Evolutionary conservation across 2,329 filamentous ascomycete genomes (phyloP).

Genomic region (Pseudocercospora fijiensis): DNA sequence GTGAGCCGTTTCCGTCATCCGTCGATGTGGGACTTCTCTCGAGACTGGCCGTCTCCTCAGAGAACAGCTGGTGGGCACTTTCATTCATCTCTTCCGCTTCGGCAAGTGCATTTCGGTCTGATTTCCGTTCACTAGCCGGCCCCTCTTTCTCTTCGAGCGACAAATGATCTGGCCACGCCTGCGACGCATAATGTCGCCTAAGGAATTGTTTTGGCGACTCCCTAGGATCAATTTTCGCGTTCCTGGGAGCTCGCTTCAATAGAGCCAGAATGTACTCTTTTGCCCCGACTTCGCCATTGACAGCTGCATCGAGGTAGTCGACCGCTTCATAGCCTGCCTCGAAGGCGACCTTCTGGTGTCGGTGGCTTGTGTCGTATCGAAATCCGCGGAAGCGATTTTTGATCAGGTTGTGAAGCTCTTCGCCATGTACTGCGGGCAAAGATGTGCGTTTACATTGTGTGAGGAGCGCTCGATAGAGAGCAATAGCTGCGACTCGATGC

Average conservation of each 20-base stretch:
- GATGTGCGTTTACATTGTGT: constrained; percentile 43
- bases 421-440: constrained; percentile 15
- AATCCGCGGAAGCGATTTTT: constrained; percentile 64
- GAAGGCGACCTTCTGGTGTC: constrained; percentile 62
- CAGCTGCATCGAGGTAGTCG: constrained; percentile 46
- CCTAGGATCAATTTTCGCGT: constrained; percentile 26
- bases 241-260: constrained; percentile 28
- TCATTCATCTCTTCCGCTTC: background rate
- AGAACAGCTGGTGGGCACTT: background rate
- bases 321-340: constrained; percentile 64
- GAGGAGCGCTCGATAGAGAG: constrained; percentile 70
- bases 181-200: background rate
- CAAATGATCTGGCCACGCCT: background rate
- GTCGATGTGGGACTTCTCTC: background rate
- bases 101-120: background rate
- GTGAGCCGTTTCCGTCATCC: background rate
- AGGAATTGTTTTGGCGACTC: constrained; percentile 1
- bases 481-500: constrained; percentile 61
- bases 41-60: background rate
- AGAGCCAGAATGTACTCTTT: constrained; percentile 31
- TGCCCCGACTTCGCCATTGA: constrained; percentile 35
- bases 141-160: background rate
- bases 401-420: constrained; percentile 56
- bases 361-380: constrained; percentile 56
- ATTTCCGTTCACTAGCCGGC: background rate